Percentiles rank a stretch among this genome's conserved stretches.
Conservation (phyloP, 257 asterid genomes). For the Datura wrightii region DNA sequence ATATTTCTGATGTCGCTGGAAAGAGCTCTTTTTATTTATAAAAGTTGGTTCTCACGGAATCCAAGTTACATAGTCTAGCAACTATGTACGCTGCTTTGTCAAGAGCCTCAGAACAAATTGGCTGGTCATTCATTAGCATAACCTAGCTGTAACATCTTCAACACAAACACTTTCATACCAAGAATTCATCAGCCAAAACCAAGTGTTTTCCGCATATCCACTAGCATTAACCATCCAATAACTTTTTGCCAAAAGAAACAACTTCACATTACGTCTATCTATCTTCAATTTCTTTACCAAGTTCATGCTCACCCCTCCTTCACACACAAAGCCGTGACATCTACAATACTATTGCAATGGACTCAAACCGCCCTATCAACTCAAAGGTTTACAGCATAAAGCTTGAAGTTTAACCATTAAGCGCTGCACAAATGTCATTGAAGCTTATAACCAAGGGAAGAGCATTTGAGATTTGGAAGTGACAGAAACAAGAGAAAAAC, state of each 20-base stretch:
- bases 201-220: neutral
- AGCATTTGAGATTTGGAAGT: conserved; percentile 14
- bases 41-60: neutral
- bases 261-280: neutral
- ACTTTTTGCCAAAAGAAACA: neutral
- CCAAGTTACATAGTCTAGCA: neutral
- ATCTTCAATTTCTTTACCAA: conserved; percentile 21
- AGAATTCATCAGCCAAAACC: neutral
- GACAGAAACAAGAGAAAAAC: conserved; percentile 28
- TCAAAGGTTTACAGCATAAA: conserved; percentile 18
- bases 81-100: neutral
- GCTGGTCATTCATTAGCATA: conserved; percentile 11
- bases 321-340: conserved; percentile 7
- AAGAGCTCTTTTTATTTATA: neutral
- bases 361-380: neutral
- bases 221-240: conserved; percentile 19
- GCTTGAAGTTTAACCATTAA: neutral
- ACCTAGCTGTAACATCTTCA: conserved; percentile 11
- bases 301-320: neutral
- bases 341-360: conserved; percentile 14
- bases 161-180: neutral
- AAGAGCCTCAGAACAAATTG: neutral
- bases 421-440: neutral
- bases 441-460: neutral
- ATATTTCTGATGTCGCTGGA: conserved; percentile 4